phyloP scores from a whole-genome alignment of 2,329 filamentous ascomycete genomes.

The Trichophyton verrucosum region DNA sequence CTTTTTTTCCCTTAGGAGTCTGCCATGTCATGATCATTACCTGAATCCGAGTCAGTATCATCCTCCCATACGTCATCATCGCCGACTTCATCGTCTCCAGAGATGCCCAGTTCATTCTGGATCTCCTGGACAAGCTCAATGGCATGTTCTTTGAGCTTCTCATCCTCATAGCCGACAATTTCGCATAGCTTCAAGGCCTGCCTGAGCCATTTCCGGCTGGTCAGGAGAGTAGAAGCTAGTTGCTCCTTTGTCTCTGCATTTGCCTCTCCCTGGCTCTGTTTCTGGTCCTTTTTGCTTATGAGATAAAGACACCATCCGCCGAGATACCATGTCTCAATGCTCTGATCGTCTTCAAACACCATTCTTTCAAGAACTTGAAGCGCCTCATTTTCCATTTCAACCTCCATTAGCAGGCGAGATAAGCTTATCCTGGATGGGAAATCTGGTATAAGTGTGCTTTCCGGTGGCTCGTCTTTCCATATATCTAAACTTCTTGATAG shows the following conservation, averaged over 20 bases:
- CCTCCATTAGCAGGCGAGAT: conserved; percentile 76
- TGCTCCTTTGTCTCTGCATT: conserved; percentile 35
- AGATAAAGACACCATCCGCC: conserved; percentile 88
- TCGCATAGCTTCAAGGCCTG: conserved; percentile 71
- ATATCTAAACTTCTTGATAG: conserved; percentile 65
- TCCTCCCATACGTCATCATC: conserved; percentile 39
- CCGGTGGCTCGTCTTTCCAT: conserved; percentile 66
- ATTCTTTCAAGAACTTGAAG: conserved; percentile 74
- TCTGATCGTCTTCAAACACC: conserved; percentile 78
- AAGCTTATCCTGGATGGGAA: conserved; percentile 79
- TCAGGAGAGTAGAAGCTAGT: conserved; percentile 53
- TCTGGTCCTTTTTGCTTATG: conserved; percentile 34
- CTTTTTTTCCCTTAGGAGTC: conserved; percentile 27
- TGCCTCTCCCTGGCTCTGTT: conserved; percentile 15
- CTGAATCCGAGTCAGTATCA: conserved; percentile 38
- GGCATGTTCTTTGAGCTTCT: conserved; percentile 33
- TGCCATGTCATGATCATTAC: conserved; percentile 44
- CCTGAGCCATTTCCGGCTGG: conserved; percentile 70
- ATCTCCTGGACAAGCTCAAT: conserved; percentile 40
- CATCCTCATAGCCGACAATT: conserved; percentile 59
- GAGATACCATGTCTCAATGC: conserved; percentile 93
- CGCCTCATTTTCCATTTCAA: conserved; percentile 71
- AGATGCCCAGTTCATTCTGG: conserved; percentile 50
- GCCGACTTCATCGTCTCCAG: conserved; percentile 37
- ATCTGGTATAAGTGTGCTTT: conserved; percentile 63